A percentile compares a stretch with the other conserved stretches of the same genome.
phyloP scores from a whole-genome alignment of 352 stramenopile species.

The Elongisporangium anandrum region DNA sequence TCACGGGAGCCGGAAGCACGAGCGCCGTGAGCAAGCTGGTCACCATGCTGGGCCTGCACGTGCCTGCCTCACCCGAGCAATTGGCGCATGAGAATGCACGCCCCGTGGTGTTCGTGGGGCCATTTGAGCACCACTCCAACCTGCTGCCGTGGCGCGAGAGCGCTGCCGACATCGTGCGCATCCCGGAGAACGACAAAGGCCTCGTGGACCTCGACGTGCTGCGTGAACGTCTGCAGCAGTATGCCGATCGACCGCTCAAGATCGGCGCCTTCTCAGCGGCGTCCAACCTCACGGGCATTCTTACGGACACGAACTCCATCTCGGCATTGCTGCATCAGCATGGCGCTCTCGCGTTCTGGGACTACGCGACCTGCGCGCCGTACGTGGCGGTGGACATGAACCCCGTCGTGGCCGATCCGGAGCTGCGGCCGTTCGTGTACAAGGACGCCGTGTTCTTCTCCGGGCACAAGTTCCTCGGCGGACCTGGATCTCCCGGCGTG shows the following conservation, averaged over 20 bases:
- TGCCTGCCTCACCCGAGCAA: constrained; percentile 10
- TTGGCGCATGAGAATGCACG: constrained; percentile 18
- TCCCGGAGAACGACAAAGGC: constrained; percentile 47
- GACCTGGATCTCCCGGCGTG: constrained; percentile 89
- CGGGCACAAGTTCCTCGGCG: constrained; percentile 96
- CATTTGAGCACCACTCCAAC: constrained; percentile 98
- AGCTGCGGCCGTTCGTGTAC: constrained; percentile 24
- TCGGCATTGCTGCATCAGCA: constrained; percentile 88
- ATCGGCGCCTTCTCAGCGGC: constrained; percentile 92
- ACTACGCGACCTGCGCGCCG: constrained; percentile 93
- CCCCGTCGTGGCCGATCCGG: constrained; percentile 38
- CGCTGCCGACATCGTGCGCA: constrained; percentile 70
- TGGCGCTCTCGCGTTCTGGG: constrained; percentile 91
- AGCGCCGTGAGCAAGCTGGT: constrained; percentile 82
- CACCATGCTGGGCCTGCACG: constrained; percentile 50
- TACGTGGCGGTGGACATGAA: constrained; percentile 98
- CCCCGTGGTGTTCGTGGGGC: constrained; percentile 89
- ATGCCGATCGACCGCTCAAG: constrained; percentile 49
- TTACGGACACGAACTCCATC: constrained; percentile 89
- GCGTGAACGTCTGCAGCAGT: constrained; percentile 35
- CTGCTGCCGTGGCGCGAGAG: constrained; percentile 96
- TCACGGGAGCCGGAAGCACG: constrained; percentile 87
- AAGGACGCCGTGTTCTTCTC: constrained; percentile 96
- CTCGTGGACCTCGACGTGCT: constrained; percentile 64
- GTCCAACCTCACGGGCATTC: constrained; percentile 94